These are phyloP conservation scores for Mallotus japonicus DNA, from an alignment of 441 rosid species.

Conservation along the genomic window DNA sequence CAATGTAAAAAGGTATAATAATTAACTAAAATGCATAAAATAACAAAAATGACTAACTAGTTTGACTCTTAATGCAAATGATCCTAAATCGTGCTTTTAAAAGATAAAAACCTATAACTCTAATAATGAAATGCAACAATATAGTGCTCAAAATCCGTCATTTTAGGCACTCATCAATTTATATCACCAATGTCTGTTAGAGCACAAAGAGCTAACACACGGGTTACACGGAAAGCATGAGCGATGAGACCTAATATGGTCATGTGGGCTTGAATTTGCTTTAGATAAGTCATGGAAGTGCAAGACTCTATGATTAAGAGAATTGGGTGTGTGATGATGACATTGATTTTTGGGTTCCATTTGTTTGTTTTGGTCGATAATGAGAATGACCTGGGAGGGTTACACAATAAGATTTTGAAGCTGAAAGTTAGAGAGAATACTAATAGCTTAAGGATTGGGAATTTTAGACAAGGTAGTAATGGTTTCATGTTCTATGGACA, in stretches of 20 bases:
- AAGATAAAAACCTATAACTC: too few species aligned
- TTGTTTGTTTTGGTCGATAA: constrained; percentile 8
- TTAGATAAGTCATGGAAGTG: constrained; percentile 16
- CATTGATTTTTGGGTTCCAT: constrained; percentile 21
- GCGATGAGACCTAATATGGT: constrained; percentile 11
- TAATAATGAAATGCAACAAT: too few species aligned
- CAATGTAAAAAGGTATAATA: too few species aligned
- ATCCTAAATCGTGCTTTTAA: too few species aligned
- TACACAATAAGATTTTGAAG: background rate
- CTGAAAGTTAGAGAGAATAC: background rate
- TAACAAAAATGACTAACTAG: too few species aligned
- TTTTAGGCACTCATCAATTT: too few species aligned
- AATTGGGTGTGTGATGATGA: constrained; percentile 15
- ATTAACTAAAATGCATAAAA: too few species aligned
- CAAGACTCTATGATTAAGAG: constrained; percentile 17
- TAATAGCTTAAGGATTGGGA: background rate
- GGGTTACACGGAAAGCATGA: constrained; percentile 15
- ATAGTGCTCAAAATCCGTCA: too few species aligned
- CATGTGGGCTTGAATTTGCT: constrained; percentile 21
- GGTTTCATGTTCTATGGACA: constrained; percentile 11
- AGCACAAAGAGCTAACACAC: constrained; percentile 17
- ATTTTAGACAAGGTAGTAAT: background rate
- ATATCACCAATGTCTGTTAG: constrained; percentile 13
- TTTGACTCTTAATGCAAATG: too few species aligned
- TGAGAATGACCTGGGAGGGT: constrained; percentile 1